Evolutionary conservation across 2,329 filamentous ascomycete species (phyloP).

Genomic region (Sclerotinia trifoliorum): DNA sequence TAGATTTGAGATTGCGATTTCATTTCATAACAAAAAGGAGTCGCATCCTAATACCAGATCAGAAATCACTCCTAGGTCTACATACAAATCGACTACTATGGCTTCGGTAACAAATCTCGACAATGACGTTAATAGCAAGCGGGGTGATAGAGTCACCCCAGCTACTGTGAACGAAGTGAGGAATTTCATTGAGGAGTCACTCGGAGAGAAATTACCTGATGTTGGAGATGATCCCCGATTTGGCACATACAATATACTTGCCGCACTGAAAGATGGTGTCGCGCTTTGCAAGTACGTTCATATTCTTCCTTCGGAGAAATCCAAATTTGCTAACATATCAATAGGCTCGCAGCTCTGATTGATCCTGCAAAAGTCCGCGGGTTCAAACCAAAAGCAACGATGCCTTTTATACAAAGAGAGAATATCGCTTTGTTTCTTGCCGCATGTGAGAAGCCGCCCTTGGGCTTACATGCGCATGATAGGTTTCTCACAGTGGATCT

Average conservation of each 20-base stretch:
- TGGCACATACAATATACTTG: slow-evolving; percentile 61
- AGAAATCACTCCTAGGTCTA: neutral
- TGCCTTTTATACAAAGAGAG: slow-evolving; percentile 99
- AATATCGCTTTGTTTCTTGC: slow-evolving; percentile 96
- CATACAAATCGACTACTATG: slow-evolving; percentile 53
- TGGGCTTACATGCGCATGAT: slow-evolving; percentile 90
- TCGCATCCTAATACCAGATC: neutral
- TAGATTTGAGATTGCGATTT: slow-evolving; percentile 18
- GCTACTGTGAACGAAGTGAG: slow-evolving; percentile 82
- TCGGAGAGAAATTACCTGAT: slow-evolving; percentile 70
- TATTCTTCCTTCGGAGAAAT: neutral
- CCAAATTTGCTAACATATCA: slow-evolving; percentile 25
- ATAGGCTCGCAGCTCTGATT: slow-evolving; percentile 74
- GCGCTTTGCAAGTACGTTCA: slow-evolving; percentile 79
- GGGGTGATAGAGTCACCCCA: slow-evolving; percentile 89
- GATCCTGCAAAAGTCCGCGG: slow-evolving; percentile 75
- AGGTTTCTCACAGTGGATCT: slow-evolving; percentile 96
- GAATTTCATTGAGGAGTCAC: slow-evolving; percentile 77
- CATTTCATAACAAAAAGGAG: slow-evolving; percentile 21
- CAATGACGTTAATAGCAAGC: slow-evolving; percentile 91
- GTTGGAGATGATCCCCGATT: slow-evolving; percentile 45
- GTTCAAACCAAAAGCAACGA: slow-evolving; percentile 79
- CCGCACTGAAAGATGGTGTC: slow-evolving; percentile 84
- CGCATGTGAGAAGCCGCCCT: slow-evolving; percentile 79
- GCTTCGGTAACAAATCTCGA: slow-evolving; percentile 91